Conservation (phyloP, 345 rosid species). For the Nephelium lappaceum region DNA sequence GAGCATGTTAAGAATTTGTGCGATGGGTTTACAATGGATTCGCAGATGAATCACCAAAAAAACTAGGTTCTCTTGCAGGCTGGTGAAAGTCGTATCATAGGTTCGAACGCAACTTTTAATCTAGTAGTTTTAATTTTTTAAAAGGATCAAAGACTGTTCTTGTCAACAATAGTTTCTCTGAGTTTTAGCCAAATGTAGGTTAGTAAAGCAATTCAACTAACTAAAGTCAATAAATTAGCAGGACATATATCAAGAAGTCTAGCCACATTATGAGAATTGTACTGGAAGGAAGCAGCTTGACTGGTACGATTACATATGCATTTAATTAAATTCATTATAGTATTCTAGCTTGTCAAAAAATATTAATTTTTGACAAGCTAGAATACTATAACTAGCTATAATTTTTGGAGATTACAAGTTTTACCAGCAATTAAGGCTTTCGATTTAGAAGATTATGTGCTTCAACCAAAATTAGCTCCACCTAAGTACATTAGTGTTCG, state of each 20-base stretch:
- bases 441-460: too few relatives aligned
- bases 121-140: not conserved
- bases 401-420: too few relatives aligned
- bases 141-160: not conserved
- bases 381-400: too few relatives aligned
- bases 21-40: too few relatives aligned
- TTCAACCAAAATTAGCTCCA: too few relatives aligned
- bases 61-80: not conserved
- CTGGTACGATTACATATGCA: too few relatives aligned
- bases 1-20: not conserved
- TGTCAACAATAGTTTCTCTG: not conserved
- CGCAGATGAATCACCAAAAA: not conserved
- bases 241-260: constrained; percentile 22
- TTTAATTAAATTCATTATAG: too few relatives aligned
- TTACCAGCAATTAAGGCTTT: too few relatives aligned
- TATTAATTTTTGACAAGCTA: too few relatives aligned
- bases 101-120: not conserved
- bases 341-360: too few relatives aligned
- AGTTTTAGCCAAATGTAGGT: too few relatives aligned
- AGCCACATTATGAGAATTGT: not conserved
- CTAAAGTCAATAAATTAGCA: not conserved
- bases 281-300: not conserved
- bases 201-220: not conserved
- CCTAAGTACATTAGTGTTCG: too few relatives aligned
- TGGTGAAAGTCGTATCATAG: not conserved